Conservation (phyloP, 306 rosid genomes). For the Bauhinia variegata region DNA sequence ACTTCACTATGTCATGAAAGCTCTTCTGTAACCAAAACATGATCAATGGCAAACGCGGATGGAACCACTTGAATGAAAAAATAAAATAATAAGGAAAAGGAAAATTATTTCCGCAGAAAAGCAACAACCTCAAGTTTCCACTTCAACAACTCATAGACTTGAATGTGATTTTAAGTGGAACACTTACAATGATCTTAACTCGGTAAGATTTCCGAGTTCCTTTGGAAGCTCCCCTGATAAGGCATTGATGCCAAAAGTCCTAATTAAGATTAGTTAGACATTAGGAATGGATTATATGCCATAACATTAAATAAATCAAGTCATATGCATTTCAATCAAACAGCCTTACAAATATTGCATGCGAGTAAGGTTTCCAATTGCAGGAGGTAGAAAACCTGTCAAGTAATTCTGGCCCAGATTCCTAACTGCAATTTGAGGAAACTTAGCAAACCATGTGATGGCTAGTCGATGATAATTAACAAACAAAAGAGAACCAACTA, state of each 20-base stretch:
- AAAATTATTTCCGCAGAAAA: too few relatives aligned
- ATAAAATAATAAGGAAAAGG: too few relatives aligned
- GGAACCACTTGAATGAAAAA: background rate
- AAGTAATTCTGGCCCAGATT: conserved; percentile 62
- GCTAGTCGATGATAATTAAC: background rate
- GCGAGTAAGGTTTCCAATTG: conserved; percentile 63
- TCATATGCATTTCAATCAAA: background rate
- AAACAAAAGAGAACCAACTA: background rate
- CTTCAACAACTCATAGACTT: background rate
- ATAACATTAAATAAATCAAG: background rate
- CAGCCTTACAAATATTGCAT: conserved; percentile 70
- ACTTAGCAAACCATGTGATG: background rate
- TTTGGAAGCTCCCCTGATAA: conserved; percentile 78
- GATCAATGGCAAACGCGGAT: background rate
- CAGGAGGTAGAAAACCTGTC: conserved; percentile 65
- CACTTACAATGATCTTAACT: conserved; percentile 53
- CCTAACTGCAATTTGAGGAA: conserved; percentile 45
- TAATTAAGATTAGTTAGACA: conserved; percentile 21
- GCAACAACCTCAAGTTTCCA: background rate
- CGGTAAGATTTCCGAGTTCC: conserved; percentile 65
- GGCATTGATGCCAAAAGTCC: conserved; percentile 65
- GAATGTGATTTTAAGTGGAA: background rate
- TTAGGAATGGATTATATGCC: conserved; percentile 1
- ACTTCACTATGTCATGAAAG: background rate
- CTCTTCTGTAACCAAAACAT: too few relatives aligned